Percentiles rank a stretch among this genome's conserved stretches.
Conservation (phyloP, 1,284 basidiomycete species). For the Sporisorium reilianum region DNA sequence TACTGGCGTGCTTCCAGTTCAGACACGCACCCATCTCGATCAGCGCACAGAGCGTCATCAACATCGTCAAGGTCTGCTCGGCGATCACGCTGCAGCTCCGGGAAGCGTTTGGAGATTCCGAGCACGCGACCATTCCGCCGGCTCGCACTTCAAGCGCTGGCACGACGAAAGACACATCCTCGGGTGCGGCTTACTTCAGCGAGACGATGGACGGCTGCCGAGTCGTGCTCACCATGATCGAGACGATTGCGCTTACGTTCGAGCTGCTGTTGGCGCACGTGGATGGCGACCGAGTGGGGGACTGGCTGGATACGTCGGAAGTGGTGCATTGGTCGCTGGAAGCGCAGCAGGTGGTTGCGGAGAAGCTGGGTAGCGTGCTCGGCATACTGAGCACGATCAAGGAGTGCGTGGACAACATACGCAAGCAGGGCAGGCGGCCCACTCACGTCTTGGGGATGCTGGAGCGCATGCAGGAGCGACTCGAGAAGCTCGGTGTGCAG, state of each 20-base stretch:
- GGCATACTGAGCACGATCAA: constrained; percentile 20
- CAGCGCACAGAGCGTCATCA: background rate
- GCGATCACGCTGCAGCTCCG: constrained; percentile 25
- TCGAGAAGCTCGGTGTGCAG: constrained; percentile 15
- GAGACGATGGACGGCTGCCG: background rate
- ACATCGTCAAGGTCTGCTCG: constrained; percentile 21
- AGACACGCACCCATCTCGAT: background rate
- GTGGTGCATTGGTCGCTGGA: background rate
- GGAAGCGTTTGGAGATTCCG: constrained; percentile 6
- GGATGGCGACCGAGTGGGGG: background rate
- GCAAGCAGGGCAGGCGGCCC: constrained; percentile 8
- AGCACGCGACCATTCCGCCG: background rate
- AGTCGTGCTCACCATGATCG: constrained; percentile 21
- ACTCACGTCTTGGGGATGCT: background rate
- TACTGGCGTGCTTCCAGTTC: constrained; percentile 15
- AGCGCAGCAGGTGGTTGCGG: constrained; percentile 4
- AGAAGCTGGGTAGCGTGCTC: constrained; percentile 18
- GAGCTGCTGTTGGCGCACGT: background rate
- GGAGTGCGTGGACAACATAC: constrained; percentile 25
- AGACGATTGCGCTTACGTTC: constrained; percentile 13
- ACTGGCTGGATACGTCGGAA: background rate
- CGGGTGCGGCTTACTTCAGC: background rate
- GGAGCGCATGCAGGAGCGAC: background rate
- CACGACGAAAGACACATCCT: background rate
- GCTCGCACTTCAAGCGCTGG: too few relatives aligned